Percentiles rank a stretch among this genome's conserved stretches.
phyloP scores from a whole-genome alignment of 2,329 filamentous ascomycete species.

The Aspergillus fijiensis region DNA sequence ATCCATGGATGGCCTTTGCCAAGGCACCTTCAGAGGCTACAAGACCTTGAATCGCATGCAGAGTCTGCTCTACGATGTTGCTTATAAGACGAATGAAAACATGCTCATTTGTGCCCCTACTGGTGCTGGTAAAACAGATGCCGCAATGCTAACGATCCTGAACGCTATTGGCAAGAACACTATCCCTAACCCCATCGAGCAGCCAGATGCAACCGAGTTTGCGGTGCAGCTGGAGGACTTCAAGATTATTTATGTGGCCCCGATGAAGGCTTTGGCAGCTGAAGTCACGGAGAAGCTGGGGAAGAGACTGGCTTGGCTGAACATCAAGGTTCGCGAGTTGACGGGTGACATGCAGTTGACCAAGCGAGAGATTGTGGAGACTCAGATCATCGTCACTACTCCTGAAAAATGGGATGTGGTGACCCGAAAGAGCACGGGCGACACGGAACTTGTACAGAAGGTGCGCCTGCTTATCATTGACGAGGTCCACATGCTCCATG shows the following conservation, averaged over 20 bases:
- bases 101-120: slow-evolving; percentile 98
- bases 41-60: slow-evolving; percentile 96
- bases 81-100: slow-evolving; percentile 94
- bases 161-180: slow-evolving; percentile 87
- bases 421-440: slow-evolving; percentile 92
- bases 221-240: slow-evolving; percentile 82
- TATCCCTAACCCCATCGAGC: slow-evolving; percentile 73
- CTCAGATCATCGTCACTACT: slow-evolving; percentile 97
- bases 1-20: slow-evolving; percentile 84
- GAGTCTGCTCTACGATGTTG: slow-evolving; percentile 90
- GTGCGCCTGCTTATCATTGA: slow-evolving; percentile 95
- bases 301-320: slow-evolving; percentile 89
- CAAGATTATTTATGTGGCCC: slow-evolving; percentile 98
- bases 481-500: slow-evolving; percentile 98
- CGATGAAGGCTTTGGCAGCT: slow-evolving; percentile 97
- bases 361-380: slow-evolving; percentile 91
- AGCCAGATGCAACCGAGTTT: slow-evolving; percentile 73
- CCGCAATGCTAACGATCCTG: slow-evolving; percentile 92
- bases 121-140: slow-evolving; percentile 97
- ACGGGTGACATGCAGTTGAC: slow-evolving; percentile 99
- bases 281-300: slow-evolving; percentile 94
- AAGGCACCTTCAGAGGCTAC: slow-evolving; percentile 91
- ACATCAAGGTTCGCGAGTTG: slow-evolving; percentile 85
- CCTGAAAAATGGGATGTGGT: slow-evolving; percentile 99
- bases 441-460: slow-evolving; percentile 96